Percentiles rank a stretch among this genome's conserved stretches.
phyloP scores from a whole-genome alignment of 2,329 filamentous ascomycete genomes.

The Aspergillus latus region DNA sequence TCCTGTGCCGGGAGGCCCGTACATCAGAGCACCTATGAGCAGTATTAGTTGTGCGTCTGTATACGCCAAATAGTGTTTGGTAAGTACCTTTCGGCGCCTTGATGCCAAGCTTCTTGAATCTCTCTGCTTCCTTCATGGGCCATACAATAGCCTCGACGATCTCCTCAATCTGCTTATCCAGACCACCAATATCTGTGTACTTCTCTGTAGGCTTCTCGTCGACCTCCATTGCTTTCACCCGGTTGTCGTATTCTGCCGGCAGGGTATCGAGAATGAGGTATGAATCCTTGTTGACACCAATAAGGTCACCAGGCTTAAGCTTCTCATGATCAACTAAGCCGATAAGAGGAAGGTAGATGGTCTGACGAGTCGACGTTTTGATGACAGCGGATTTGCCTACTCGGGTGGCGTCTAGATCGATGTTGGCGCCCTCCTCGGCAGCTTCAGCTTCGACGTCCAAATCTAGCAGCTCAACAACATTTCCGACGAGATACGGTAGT shows the following conservation, averaged over 20 bases:
- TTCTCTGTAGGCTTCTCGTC: conserved; percentile 99
- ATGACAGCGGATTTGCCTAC: conserved; percentile 99
- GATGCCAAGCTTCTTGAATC: conserved; percentile 99
- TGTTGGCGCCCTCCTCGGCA: conserved; percentile 96
- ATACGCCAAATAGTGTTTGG: not conserved
- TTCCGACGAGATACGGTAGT: conserved; percentile 96
- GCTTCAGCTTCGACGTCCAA: conserved; percentile 95
- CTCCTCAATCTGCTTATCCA: conserved; percentile 99
- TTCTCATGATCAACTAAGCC: conserved; percentile 94
- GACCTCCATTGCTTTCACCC: conserved; percentile 99
- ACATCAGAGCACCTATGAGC: conserved; percentile 85
- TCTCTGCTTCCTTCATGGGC: conserved; percentile 99
- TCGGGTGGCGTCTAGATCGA: conserved; percentile 92
- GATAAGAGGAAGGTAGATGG: conserved; percentile 96
- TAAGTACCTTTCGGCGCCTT: conserved; percentile 92
- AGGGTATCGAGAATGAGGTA: conserved; percentile 96
- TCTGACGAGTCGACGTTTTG: conserved; percentile 97
- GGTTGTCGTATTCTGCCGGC: conserved; percentile 95
- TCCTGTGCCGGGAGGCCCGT: conserved; percentile 62
- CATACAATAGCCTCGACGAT: conserved; percentile 97
- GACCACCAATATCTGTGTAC: conserved; percentile 93
- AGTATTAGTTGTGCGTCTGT: not conserved
- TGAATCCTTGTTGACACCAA: conserved; percentile 98
- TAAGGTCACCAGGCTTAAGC: conserved; percentile 92
- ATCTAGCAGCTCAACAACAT: conserved; percentile 95